Percentiles rank a stretch among this genome's conserved stretches.
phyloP scores from a whole-genome alignment of 345 rosid species.

The Theobroma cacao region DNA sequence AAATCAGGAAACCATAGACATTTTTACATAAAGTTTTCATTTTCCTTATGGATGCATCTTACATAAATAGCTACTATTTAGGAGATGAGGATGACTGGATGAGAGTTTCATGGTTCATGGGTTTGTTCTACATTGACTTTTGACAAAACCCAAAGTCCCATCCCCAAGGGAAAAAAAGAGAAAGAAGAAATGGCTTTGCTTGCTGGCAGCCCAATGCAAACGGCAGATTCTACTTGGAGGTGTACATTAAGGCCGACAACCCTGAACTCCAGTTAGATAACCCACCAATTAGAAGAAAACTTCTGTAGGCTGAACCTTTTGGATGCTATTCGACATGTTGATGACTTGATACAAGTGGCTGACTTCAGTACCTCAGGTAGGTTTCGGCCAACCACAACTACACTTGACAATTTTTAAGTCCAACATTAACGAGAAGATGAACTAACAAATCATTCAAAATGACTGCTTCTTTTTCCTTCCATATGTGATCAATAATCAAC shows the following conservation, averaged over 20 bases:
- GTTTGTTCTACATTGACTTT: too few relatives aligned
- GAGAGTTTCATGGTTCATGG: background rate
- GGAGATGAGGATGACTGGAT: background rate
- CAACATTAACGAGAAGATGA: constrained; percentile 6
- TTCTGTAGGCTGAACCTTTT: background rate
- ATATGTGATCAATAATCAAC: background rate
- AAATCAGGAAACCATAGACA: too few relatives aligned
- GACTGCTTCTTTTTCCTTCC: background rate
- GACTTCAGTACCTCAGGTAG: background rate
- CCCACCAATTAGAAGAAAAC: background rate
- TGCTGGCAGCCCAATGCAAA: background rate
- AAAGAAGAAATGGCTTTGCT: too few relatives aligned
- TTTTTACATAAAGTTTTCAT: too few relatives aligned
- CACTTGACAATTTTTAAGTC: background rate
- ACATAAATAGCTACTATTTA: too few relatives aligned
- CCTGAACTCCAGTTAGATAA: background rate
- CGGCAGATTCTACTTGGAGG: background rate
- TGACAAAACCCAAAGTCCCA: background rate
- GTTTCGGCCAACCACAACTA: constrained; percentile 1
- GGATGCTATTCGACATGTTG: background rate
- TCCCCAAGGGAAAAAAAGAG: background rate
- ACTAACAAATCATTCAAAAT: constrained; percentile 7
- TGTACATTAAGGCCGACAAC: background rate
- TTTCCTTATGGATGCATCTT: too few relatives aligned
- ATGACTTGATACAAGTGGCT: background rate